phyloP scores from a whole-genome alignment of 345 rosid species.

The Gynandropsis gynandra region DNA sequence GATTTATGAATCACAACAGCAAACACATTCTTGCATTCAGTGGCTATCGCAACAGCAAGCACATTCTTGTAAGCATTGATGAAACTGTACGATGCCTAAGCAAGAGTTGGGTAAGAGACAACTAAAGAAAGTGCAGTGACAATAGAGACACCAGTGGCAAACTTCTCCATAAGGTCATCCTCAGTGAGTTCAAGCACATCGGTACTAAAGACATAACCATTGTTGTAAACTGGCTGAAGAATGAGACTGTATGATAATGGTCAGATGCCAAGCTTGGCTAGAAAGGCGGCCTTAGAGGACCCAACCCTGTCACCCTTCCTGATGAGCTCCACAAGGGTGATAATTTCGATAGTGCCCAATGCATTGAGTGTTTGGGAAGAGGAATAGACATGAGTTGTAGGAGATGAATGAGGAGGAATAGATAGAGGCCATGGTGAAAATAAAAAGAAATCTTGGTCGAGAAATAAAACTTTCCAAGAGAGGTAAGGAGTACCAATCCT shows the following conservation, averaged over 20 bases:
- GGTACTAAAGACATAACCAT: constrained; percentile 86
- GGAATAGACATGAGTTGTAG: too few species aligned
- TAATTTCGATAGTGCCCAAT: constrained; percentile 77
- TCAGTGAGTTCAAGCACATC: constrained; percentile 84
- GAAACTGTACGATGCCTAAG: constrained; percentile 66
- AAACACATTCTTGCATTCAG: constrained; percentile 75
- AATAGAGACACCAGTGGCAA: constrained; percentile 82
- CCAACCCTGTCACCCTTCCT: constrained; percentile 80
- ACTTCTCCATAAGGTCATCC: constrained; percentile 68
- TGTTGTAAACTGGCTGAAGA: constrained; percentile 64
- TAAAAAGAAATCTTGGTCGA: too few species aligned
- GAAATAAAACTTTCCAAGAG: too few species aligned
- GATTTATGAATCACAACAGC: constrained; percentile 4
- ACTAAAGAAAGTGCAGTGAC: constrained; percentile 72
- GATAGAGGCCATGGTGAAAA: too few species aligned
- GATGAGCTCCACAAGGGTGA: constrained; percentile 75
- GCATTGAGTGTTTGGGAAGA: too few species aligned
- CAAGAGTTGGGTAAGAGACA: constrained; percentile 63
- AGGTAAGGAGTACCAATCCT: too few species aligned
- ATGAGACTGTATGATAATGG: constrained; percentile 83
- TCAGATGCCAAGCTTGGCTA: constrained; percentile 65
- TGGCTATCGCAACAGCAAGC: constrained; percentile 57
- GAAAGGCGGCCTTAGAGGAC: constrained; percentile 73
- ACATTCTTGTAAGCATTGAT: constrained; percentile 79
- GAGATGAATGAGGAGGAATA: too few species aligned